A percentile compares a stretch with the other conserved stretches of the same genome.
Evolutionary conservation across 2,329 filamentous ascomycete species (phyloP).

Genomic region (Pseudogymnoascus sp.): DNA sequence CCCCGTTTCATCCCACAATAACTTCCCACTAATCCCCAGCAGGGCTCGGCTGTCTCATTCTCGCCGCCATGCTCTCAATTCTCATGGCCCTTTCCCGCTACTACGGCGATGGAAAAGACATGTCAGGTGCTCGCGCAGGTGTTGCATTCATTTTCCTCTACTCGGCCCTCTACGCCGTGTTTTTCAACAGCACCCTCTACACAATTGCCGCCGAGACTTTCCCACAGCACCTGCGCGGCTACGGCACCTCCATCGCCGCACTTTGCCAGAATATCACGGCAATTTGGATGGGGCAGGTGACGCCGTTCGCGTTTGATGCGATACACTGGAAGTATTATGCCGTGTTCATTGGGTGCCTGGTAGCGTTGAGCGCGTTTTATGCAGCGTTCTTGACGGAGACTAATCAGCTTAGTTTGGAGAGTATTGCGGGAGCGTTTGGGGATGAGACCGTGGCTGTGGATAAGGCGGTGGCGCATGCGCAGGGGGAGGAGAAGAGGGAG

Average conservation of each 20-base stretch:
- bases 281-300: slow-evolving; percentile 28
- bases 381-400: slow-evolving; percentile 33
- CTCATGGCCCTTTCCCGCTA: slow-evolving; percentile 24
- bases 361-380: slow-evolving; percentile 28
- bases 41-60: slow-evolving; percentile 24
- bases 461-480: background rate
- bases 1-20: slow-evolving; percentile 12
- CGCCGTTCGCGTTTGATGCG: slow-evolving; percentile 25
- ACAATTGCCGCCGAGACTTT: slow-evolving; percentile 28
- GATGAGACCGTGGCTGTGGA: slow-evolving; percentile 21
- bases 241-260: slow-evolving; percentile 24
- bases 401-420: slow-evolving; percentile 28
- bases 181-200: slow-evolving; percentile 27
- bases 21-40: slow-evolving; percentile 15
- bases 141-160: slow-evolving; percentile 31
- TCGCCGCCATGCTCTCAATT: slow-evolving; percentile 24
- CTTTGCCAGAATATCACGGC: slow-evolving; percentile 27
- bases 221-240: slow-evolving; percentile 22
- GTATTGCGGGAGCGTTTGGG: slow-evolving; percentile 30
- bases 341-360: slow-evolving; percentile 29
- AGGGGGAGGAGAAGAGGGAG: background rate
- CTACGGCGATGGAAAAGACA: slow-evolving; percentile 14
- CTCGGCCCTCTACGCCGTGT: slow-evolving; percentile 27
- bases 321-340: slow-evolving; percentile 30
- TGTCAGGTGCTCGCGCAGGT: slow-evolving; percentile 21